Percentiles rank a stretch among this genome's conserved stretches.
These are phyloP conservation scores for Xylariaceae sp. DNA, from an alignment of 2,329 filamentous ascomycete species.

Conservation along the genomic window DNA sequence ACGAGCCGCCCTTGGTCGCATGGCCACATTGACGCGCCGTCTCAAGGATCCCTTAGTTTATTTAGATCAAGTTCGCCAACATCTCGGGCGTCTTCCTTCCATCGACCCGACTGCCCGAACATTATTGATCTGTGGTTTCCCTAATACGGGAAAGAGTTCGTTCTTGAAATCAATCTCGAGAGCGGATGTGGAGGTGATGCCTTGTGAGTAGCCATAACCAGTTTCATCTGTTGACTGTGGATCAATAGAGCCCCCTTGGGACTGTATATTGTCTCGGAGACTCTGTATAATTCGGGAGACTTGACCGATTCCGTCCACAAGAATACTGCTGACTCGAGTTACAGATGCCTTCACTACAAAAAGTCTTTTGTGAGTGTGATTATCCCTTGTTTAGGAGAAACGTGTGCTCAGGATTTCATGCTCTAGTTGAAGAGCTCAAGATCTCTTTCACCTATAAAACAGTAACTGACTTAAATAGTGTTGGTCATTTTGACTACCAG, in stretches of 20 bases:
- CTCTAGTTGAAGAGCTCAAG: too few relatives aligned
- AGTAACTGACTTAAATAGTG: conserved; percentile 45
- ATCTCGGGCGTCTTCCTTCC: conserved; percentile 94
- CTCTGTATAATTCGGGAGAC: neutral
- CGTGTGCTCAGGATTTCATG: neutral
- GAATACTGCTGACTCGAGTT: conserved; percentile 12
- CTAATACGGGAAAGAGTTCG: conserved; percentile 96
- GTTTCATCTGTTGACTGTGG: neutral
- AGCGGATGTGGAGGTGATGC: conserved; percentile 72
- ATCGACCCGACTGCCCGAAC: conserved; percentile 98
- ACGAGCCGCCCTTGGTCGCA: conserved; percentile 91
- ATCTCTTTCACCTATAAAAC: neutral
- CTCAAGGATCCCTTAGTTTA: conserved; percentile 95
- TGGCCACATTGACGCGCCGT: conserved; percentile 96
- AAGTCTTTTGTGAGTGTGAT: conserved; percentile 69
- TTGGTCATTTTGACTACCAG: conserved; percentile 98
- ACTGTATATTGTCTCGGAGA: neutral
- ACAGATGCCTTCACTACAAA: conserved; percentile 93
- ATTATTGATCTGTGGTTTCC: conserved; percentile 94
- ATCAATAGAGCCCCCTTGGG: neutral
- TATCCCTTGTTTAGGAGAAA: neutral
- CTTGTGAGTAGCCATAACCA: conserved; percentile 13
- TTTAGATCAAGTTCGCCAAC: conserved; percentile 95
- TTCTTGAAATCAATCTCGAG: conserved; percentile 92
- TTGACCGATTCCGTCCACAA: neutral